Evolutionary conservation across 2,329 filamentous ascomycete species (phyloP).

Genomic region (Dactylellina sp.): DNA sequence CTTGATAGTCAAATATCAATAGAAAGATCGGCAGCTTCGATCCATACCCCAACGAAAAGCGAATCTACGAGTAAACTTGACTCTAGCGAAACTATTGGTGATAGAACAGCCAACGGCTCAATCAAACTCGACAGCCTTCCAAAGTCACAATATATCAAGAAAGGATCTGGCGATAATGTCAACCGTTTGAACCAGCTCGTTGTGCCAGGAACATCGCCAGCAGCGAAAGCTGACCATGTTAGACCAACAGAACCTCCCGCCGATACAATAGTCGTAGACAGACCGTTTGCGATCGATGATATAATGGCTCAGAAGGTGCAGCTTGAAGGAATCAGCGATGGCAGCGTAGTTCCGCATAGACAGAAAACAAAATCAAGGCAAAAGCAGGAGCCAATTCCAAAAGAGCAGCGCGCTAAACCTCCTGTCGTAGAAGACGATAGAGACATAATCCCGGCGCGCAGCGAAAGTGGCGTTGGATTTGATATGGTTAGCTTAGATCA

Average conservation of each 20-base stretch:
- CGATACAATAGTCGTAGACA: not conserved
- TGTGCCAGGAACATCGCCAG: conserved; percentile 15
- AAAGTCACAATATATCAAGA: not conserved
- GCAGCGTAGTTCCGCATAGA: not conserved
- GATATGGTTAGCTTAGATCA: conserved; percentile 30
- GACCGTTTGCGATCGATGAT: too few relatives aligned
- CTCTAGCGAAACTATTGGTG: not conserved
- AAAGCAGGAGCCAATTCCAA: not conserved
- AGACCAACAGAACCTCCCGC: not conserved
- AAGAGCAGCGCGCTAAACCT: not conserved
- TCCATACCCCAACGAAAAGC: not conserved
- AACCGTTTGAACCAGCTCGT: not conserved
- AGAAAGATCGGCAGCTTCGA: conserved; percentile 4
- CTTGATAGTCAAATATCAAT: conserved; percentile 37
- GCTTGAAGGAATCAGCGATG: not conserved
- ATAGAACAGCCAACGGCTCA: not conserved
- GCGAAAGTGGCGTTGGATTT: conserved; percentile 14
- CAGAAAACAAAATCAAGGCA: not conserved
- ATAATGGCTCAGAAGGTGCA: not conserved
- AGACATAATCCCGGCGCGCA: not conserved
- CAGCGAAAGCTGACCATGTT: not conserved
- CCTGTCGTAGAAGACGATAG: not conserved
- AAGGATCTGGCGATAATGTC: not conserved
- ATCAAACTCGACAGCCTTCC: too few relatives aligned
- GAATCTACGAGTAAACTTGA: not conserved